Conservation (phyloP, 176 grass and related monocot species). For the Dactylis glomerata region DNA sequence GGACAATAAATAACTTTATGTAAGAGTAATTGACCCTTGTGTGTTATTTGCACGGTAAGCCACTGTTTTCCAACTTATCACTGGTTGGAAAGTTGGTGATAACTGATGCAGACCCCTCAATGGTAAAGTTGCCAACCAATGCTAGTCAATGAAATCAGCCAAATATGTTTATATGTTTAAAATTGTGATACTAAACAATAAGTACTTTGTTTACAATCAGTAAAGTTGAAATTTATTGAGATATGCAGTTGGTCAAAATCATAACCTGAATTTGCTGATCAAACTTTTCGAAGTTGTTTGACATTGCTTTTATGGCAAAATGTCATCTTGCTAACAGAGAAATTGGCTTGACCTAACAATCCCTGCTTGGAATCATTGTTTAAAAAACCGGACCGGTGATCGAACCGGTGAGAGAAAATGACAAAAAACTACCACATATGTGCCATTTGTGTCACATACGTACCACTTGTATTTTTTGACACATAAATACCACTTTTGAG, state of each 20-base stretch:
- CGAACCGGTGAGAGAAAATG: too few relatives aligned
- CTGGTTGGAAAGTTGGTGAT: conserved; percentile 12
- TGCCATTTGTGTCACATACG: too few relatives aligned
- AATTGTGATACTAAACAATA: background rate
- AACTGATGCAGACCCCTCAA: background rate
- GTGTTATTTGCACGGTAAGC: background rate
- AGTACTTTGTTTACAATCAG: background rate
- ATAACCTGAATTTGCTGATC: background rate
- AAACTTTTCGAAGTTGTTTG: background rate
- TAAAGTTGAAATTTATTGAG: background rate
- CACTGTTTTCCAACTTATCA: background rate
- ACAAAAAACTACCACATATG: too few relatives aligned
- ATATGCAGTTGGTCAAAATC: background rate
- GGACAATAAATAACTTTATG: background rate
- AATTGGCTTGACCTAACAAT: background rate
- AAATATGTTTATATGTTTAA: background rate
- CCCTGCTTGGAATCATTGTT: background rate
- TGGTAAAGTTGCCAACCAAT: background rate
- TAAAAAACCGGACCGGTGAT: too few relatives aligned
- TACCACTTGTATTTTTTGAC: too few relatives aligned
- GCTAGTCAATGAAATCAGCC: background rate
- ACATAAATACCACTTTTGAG: too few relatives aligned
- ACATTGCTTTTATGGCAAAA: background rate
- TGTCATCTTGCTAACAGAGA: background rate
- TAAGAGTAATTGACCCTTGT: background rate